These are phyloP conservation scores for Coniophora puteana DNA, from an alignment of 1,284 basidiomycete species.

Conservation along the genomic window DNA sequence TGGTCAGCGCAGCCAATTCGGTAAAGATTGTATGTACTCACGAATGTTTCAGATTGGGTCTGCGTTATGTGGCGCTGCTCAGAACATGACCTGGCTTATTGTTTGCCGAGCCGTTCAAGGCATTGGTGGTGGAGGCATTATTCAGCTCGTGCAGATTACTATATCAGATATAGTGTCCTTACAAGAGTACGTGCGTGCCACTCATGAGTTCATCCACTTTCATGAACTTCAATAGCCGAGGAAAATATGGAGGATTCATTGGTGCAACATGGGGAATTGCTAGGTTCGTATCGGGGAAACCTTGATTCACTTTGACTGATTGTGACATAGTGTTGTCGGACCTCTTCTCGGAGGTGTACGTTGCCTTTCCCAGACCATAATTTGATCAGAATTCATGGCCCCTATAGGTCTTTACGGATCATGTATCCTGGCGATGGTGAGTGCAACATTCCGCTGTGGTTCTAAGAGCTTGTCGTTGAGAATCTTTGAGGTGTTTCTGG, in stretches of 20 bases:
- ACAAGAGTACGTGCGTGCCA: conserved; percentile 20
- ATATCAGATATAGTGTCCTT: conserved; percentile 37
- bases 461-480: too few species aligned
- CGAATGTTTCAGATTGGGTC: conserved; percentile 33
- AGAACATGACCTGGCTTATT: conserved; percentile 45
- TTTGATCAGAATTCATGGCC: too few species aligned
- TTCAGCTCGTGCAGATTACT: conserved; percentile 34
- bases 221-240: conserved; percentile 25
- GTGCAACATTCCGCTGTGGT: too few species aligned
- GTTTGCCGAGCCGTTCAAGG: conserved; percentile 47
- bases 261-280: conserved; percentile 45
- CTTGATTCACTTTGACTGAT: too few species aligned
- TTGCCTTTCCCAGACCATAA: too few species aligned
- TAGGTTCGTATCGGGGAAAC: too few species aligned
- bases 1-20: conserved; percentile 16
- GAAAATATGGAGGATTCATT: conserved; percentile 35
- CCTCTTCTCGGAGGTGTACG: conserved; percentile 40
- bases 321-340: conserved; percentile 43
- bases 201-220: conserved; percentile 3
- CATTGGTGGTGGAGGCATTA: conserved; percentile 43
- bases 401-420: conserved; percentile 39
- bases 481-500: conserved; percentile 73
- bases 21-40: neutral
- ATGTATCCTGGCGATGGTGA: conserved; percentile 34
- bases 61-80: conserved; percentile 46